Evolutionary conservation across 2,329 filamentous ascomycete species (phyloP).

Genomic region (Arthrobotrys entomopaga): DNA sequence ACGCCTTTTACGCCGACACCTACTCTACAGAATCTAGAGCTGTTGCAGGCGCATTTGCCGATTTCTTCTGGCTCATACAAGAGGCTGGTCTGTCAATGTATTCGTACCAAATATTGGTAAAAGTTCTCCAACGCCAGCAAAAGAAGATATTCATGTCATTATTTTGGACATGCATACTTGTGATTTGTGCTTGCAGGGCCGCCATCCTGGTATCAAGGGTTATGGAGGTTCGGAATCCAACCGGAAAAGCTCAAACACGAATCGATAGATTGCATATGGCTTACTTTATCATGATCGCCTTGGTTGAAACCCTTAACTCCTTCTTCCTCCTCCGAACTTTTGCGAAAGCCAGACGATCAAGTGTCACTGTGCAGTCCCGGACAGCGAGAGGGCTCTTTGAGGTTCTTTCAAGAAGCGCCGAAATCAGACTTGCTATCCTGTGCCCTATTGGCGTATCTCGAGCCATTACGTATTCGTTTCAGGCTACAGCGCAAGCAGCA

Average conservation of each 20-base stretch:
- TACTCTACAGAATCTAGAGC: constrained; percentile 58
- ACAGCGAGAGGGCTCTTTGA: constrained; percentile 61
- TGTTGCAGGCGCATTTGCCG: constrained; percentile 62
- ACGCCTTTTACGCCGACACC: constrained; percentile 62
- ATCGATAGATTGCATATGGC: constrained; percentile 63
- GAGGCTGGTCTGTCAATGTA: constrained; percentile 65
- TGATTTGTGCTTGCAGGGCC: constrained; percentile 67
- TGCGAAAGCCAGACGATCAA: constrained; percentile 33
- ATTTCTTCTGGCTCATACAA: constrained; percentile 64
- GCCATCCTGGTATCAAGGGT: constrained; percentile 61
- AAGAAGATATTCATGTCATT: constrained; percentile 66
- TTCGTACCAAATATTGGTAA: constrained; percentile 68
- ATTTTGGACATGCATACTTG: constrained; percentile 69
- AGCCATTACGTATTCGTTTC: constrained; percentile 64
- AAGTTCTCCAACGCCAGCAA: constrained; percentile 64
- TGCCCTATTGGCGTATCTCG: constrained; percentile 62
- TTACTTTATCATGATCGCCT: constrained; percentile 64
- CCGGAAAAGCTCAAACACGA: constrained; percentile 58
- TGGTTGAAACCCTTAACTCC: constrained; percentile 63
- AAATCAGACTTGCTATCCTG: constrained; percentile 62
- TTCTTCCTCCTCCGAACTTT: constrained; percentile 63
- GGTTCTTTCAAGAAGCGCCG: constrained; percentile 63
- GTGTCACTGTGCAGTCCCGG: constrained; percentile 60
- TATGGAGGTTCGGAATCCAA: constrained; percentile 59
- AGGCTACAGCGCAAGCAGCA: constrained; percentile 61